Conservation (phyloP, 352 stramenopile species). For the Globisporangium cystogenes region DNA sequence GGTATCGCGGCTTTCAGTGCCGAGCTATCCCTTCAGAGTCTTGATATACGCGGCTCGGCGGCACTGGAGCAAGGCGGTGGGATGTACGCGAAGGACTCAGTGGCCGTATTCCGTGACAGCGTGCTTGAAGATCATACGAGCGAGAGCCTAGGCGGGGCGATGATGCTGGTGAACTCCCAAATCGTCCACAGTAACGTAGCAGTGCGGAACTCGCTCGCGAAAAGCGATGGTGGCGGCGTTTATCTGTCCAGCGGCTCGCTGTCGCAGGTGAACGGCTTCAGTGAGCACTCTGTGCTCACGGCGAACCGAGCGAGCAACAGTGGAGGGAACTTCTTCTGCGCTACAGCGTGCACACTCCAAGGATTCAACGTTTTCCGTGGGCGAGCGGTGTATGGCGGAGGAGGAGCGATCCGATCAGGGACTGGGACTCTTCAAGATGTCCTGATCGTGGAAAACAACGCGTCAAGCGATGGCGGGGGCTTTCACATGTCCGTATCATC, state of each 20-base stretch:
- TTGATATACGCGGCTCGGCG: slow-evolving; percentile 2
- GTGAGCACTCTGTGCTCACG: neutral
- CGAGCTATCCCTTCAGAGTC: neutral
- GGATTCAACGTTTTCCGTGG: slow-evolving; percentile 4
- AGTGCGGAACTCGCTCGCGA: slow-evolving; percentile 15
- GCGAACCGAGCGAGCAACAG: slow-evolving; percentile 8
- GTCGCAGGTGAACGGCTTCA: neutral
- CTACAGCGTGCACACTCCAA: neutral
- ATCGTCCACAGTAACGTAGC: slow-evolving; percentile 22
- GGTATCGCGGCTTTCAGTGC: neutral
- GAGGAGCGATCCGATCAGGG: slow-evolving; percentile 4
- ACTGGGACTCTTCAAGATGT: neutral
- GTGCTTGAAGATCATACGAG: slow-evolving; percentile 7
- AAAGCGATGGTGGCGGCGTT: slow-evolving; percentile 26
- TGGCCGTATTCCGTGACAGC: slow-evolving; percentile 1
- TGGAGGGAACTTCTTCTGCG: slow-evolving; percentile 13
- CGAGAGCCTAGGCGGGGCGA: slow-evolving; percentile 19
- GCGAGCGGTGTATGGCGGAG: slow-evolving; percentile 14
- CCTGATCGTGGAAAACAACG: slow-evolving; percentile 2
- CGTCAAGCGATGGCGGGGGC: slow-evolving; percentile 1
- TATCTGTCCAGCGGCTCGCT: slow-evolving; percentile 21
- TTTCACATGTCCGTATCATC: slow-evolving; percentile 4
- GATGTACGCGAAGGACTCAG: slow-evolving; percentile 15
- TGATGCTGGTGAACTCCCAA: slow-evolving; percentile 19
- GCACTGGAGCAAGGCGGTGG: slow-evolving; percentile 19